Evolutionary conservation across 768 basidiomycete species (phyloP).

Genomic region (Suillus plorans): DNA sequence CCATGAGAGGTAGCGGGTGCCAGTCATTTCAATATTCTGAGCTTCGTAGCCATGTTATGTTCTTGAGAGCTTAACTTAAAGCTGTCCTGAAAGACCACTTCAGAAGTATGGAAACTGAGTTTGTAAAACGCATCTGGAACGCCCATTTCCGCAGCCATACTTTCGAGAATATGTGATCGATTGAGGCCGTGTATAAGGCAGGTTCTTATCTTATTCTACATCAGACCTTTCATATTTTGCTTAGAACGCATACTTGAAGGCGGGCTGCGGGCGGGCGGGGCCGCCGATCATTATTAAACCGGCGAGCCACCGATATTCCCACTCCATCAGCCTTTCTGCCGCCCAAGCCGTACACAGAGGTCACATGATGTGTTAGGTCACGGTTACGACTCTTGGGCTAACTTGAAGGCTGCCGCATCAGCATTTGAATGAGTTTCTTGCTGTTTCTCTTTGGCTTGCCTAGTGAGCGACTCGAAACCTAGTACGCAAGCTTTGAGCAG

Average conservation of each 20-base stretch:
- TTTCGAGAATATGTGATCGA: neutral
- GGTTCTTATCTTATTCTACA: neutral
- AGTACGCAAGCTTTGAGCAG: neutral
- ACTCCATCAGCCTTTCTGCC: too few relatives aligned
- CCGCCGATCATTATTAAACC: too few relatives aligned
- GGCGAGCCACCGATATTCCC: too few relatives aligned
- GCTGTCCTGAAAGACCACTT: neutral
- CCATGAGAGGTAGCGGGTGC: too few relatives aligned
- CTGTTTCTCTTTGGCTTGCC: neutral
- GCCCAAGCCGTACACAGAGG: neutral
- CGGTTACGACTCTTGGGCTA: neutral
- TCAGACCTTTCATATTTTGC: neutral
- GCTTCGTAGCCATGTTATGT: neutral
- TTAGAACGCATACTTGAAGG: too few relatives aligned
- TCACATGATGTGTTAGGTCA: conserved; percentile 1
- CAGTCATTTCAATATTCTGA: neutral
- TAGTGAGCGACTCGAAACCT: neutral
- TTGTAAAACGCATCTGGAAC: neutral
- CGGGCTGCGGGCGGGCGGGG: too few relatives aligned
- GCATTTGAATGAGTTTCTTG: neutral
- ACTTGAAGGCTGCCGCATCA: neutral
- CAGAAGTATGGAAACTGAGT: neutral
- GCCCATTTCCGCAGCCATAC: neutral
- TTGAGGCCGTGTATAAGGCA: neutral
- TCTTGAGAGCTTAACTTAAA: neutral